Evolutionary conservation across 306 rosid genomes (phyloP), one percentile per base, ranked within the genome.

Genomic region (Vicia villosa): DNA sequence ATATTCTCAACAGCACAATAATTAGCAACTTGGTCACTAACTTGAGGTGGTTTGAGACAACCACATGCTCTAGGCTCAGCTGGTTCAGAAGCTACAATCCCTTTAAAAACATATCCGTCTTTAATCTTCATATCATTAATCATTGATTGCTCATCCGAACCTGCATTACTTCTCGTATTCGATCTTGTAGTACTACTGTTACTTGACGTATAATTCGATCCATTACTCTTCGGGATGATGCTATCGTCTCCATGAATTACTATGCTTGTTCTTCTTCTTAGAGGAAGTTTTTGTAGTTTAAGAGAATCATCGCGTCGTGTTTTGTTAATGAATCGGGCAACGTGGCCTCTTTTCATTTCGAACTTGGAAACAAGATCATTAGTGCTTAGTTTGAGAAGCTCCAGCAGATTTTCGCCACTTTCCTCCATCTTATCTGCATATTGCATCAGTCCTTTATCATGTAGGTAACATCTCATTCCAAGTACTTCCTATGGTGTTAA

Each of bases 301-400:
- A 76, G 64, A 24, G 78, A 61, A 65, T 89, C 89, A 17, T 16
- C 66, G 65, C 79, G 49, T 67, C 54, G 61, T 2, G 79, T 86
- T 81, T 79, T 80, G 82, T 90, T 79, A 60, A 47, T 50, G 63
- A 92, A 90, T 60, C 96, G 98, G 1, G 96, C 96, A n/a, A 90
- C 61, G 63, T 92, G 98, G 49, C 93, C 96, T 77, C 98, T 80
- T 74, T 90, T 92, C 96, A 92, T 90, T 38, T 70, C 83, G 52
- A 89, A 86, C 43, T 82, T 87, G 9, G 84, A 50, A 54, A 74
- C 55, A 34, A 86, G 91, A 79, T 82, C 87, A 3, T 26, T 68
- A 2, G 77, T 47, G 30, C 81, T 84, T 50, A 85, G 34, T 76
- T 68, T 79, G 14, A 88, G 80, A 75, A 90, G 77, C 78, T 88